Evolutionary conservation across 1,284 basidiomycete genomes (phyloP).

Genomic region (Microbotryum violaceum): DNA sequence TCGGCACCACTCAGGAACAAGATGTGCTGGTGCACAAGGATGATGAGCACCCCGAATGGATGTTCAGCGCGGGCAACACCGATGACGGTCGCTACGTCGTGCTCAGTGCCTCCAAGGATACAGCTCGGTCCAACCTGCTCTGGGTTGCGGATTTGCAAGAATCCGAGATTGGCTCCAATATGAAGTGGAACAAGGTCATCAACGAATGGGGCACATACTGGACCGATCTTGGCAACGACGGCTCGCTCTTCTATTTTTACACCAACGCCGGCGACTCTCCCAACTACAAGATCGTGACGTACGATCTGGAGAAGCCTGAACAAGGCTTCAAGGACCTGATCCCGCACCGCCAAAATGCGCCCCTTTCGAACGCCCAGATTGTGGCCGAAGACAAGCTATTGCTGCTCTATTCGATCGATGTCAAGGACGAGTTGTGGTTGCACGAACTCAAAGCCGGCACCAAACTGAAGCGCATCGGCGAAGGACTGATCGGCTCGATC

Average conservation of each 20-base stretch:
- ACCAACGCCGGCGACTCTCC: slow-evolving; percentile 49
- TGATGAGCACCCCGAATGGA: slow-evolving; percentile 56
- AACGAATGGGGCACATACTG: slow-evolving; percentile 28
- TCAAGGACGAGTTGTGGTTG: slow-evolving; percentile 73
- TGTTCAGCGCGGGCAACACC: slow-evolving; percentile 44
- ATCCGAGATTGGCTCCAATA: slow-evolving; percentile 44
- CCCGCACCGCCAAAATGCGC: slow-evolving; percentile 57
- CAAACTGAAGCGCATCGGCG: slow-evolving; percentile 53
- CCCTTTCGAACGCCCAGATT: slow-evolving; percentile 52
- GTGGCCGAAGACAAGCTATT: slow-evolving; percentile 57
- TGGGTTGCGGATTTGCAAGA: slow-evolving; percentile 62
- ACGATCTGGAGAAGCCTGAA: slow-evolving; percentile 53
- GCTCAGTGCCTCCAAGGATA: slow-evolving; percentile 53
- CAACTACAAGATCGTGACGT: slow-evolving; percentile 57
- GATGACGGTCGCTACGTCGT: slow-evolving; percentile 50
- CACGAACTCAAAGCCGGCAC: slow-evolving; percentile 55
- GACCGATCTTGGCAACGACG: slow-evolving; percentile 58
- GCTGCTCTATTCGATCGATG: slow-evolving; percentile 65
- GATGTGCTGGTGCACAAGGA: slow-evolving; percentile 62
- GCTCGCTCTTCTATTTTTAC: slow-evolving; percentile 55
- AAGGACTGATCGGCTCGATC: slow-evolving; percentile 64
- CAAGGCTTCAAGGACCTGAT: slow-evolving; percentile 55
- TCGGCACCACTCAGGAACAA: slow-evolving; percentile 62
- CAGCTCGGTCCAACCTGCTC: slow-evolving; percentile 53
- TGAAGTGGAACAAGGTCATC: slow-evolving; percentile 30